Base-by-base conservation (phyloP, 192 early-diverging fungal genomes). In the Coemansia sp. region DNA sequence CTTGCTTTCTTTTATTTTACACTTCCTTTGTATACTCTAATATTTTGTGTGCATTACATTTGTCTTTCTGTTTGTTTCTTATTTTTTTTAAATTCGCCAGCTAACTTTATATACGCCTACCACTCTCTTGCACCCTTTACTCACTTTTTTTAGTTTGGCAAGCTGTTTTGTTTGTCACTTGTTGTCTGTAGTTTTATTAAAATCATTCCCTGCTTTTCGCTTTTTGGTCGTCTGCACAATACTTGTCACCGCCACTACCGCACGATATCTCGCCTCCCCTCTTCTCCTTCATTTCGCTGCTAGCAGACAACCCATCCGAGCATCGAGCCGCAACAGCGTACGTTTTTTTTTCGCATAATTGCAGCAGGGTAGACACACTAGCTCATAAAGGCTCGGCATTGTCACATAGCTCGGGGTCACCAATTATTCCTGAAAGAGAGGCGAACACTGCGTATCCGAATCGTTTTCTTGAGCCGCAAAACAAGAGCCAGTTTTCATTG, bases 181-280 rank as follows among this genome's bases (percentile, higher is more conserved):
- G 22, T 56, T 56, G 20, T 2, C 54, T 56, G 54, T 56, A 56
- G 54, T 56, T 56, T 56, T 56, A 56, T 56, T 48, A 48, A 48
- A 48, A 3, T 48, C 17, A 48, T 48, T 48, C 45, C 45, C 45
- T 48, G 45, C 45, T 48, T 28, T 28, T 15, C 45, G 45, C 45
- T 48, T 48, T 48, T 48, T 48, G 45, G 45, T 48, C 45, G 45
- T 12, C 45, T 48, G 45, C 45, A 48, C 45, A 48, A 48, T 48
- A 48, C 54, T 28, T 34, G 54, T 34, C 54, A 5, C 20, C 32
- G 22, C 54, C 20, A 22, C 54, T 56, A 2, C 52, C 52, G 6
- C 54, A 18, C 54, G 8, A 8, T 12, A 3, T 12, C 14, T 48
- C 17, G 9, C 45, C 12, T 15, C 45, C 45, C 17, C 45, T 48